These are phyloP conservation scores for Crithidia mellificae DNA, from an alignment of 208 protist species.

Conservation along the genomic window DNA sequence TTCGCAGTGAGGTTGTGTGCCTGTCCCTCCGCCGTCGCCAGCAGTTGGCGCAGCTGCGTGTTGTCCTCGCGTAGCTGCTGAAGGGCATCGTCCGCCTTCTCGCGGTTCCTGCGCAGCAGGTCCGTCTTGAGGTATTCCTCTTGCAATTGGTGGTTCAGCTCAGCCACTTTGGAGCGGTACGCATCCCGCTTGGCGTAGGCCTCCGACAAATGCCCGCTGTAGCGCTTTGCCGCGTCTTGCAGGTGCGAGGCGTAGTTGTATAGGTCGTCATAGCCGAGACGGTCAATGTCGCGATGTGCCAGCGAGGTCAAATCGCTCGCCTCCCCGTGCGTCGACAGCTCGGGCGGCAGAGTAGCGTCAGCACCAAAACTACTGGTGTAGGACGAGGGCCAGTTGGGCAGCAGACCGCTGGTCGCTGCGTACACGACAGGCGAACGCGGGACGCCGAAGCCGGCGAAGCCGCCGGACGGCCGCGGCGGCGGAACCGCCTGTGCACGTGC, in stretches of 20 bases:
- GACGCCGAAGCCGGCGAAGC: conserved; percentile 26
- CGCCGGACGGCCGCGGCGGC: neutral
- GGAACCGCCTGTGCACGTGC: neutral
- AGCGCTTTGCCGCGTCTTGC: conserved; percentile 43
- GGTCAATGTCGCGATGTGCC: conserved; percentile 31
- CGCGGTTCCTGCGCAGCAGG: conserved; percentile 25
- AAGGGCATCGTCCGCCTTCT: conserved; percentile 1
- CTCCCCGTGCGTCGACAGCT: conserved; percentile 1
- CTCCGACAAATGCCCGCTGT: conserved; percentile 34
- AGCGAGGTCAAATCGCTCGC: conserved; percentile 35
- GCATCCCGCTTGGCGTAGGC: conserved; percentile 60
- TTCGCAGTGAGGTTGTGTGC: conserved; percentile 18
- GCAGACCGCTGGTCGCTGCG: conserved; percentile 37
- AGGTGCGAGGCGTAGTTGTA: conserved; percentile 55
- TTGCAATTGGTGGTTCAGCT: conserved; percentile 58
- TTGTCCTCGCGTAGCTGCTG: conserved; percentile 22
- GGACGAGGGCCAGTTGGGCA: neutral
- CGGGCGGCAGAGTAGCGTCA: neutral
- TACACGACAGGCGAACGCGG: conserved; percentile 27
- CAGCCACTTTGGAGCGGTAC: conserved; percentile 60
- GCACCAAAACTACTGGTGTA: neutral
- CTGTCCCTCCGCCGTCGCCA: conserved; percentile 28
- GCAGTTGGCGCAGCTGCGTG: conserved; percentile 23
- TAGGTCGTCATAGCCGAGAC: conserved; percentile 49
- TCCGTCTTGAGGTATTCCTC: conserved; percentile 42